Conservation (phyloP, 345 rosid species). For the Populus simonii region DNA sequence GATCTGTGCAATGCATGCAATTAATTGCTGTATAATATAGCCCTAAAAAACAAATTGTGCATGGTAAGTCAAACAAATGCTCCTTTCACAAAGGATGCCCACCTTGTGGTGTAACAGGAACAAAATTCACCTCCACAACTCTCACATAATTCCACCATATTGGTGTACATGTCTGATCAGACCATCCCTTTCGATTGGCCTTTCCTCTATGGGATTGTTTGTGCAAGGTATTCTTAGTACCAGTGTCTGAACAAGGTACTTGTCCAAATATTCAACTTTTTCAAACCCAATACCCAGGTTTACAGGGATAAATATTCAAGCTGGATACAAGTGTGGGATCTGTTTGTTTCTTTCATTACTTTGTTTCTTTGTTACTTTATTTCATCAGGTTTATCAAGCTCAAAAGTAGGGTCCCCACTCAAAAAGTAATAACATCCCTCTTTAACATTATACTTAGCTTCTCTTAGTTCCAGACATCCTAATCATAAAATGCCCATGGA, state of each 20-base stretch:
- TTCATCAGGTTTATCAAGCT: not conserved
- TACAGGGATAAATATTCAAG: not conserved
- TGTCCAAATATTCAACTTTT: not conserved
- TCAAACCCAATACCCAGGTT: not conserved
- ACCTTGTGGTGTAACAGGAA: not conserved
- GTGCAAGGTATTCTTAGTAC: not conserved
- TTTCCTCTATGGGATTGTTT: not conserved
- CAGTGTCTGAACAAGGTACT: not conserved
- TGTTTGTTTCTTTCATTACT: not conserved
- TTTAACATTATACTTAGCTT: not conserved
- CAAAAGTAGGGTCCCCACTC: not conserved
- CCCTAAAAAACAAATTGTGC: not conserved
- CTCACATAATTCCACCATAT: not conserved
- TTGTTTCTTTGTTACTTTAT: not conserved
- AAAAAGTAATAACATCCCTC: not conserved
- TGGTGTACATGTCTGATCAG: not conserved
- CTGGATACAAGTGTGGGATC: not conserved
- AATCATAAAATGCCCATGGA: not conserved
- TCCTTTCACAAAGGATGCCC: not conserved
- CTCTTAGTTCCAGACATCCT: not conserved
- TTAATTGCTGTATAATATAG: not conserved
- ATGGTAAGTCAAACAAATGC: not conserved
- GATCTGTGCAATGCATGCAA: not conserved
- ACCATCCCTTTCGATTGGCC: not conserved
- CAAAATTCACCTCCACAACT: not conserved